Percentiles rank a stretch among this genome's conserved stretches.
Conservation (phyloP, 805 yeast species). For the Schwanniomyces polymorphus region DNA sequence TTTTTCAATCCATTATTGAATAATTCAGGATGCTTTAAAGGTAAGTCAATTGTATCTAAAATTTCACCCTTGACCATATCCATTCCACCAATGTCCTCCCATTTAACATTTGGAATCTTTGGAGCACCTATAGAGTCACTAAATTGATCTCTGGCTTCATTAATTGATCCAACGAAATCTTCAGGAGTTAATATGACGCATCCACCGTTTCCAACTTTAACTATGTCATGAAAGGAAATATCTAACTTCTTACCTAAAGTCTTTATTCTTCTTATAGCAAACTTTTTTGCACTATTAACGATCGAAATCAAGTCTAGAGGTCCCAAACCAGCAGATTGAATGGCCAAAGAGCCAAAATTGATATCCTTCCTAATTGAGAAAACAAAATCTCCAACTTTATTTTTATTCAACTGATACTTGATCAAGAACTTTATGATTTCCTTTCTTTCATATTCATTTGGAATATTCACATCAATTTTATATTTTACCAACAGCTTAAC, state of each 20-base stretch:
- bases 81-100: slow-evolving; percentile 98
- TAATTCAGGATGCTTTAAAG: slow-evolving; percentile 87
- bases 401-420: slow-evolving; percentile 7
- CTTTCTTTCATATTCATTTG: slow-evolving; percentile 72
- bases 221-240: slow-evolving; percentile 23
- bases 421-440: slow-evolving; percentile 58
- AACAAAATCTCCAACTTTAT: not conserved
- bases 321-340: slow-evolving; percentile 90
- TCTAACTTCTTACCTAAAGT: slow-evolving; percentile 24
- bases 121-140: slow-evolving; percentile 98
- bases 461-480: slow-evolving; percentile 75
- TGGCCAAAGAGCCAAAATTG: slow-evolving; percentile 56
- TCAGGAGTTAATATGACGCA: slow-evolving; percentile 49
- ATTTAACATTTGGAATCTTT: slow-evolving; percentile 86
- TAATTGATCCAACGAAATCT: slow-evolving; percentile 70
- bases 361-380: slow-evolving; percentile 42
- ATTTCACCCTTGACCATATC: slow-evolving; percentile 90
- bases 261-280: slow-evolving; percentile 52
- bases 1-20: slow-evolving; percentile 88
- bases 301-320: slow-evolving; percentile 80
- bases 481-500: slow-evolving; percentile 71
- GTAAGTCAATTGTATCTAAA: slow-evolving; percentile 94
- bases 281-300: slow-evolving; percentile 59
- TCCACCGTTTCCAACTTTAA: slow-evolving; percentile 57
- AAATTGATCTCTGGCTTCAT: slow-evolving; percentile 80